Evolutionary conservation across 768 basidiomycete species (phyloP).

Genomic region (Sarcodon sp.): DNA sequence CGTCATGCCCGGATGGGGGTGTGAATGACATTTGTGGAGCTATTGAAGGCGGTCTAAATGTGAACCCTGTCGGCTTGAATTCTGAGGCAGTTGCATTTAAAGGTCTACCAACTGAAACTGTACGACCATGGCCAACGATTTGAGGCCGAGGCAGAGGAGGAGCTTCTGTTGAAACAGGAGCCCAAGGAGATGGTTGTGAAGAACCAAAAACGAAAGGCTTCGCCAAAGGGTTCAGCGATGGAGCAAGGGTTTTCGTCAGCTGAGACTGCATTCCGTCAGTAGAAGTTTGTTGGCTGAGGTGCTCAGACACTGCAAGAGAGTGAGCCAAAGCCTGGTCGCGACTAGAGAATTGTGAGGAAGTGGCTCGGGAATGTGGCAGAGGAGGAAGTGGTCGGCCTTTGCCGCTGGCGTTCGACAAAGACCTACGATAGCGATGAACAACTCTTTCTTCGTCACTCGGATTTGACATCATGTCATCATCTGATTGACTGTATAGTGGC

Average conservation of each 20-base stretch:
- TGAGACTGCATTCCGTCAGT: conserved; percentile 11
- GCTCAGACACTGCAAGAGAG: conserved; percentile 35
- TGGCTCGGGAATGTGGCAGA: conserved; percentile 50
- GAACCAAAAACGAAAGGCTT: conserved; percentile 76
- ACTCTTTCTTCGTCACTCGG: conserved; percentile 62
- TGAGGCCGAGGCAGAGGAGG: not conserved
- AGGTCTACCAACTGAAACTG: conserved; percentile 45
- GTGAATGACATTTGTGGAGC: conserved; percentile 44
- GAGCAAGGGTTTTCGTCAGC: conserved; percentile 4
- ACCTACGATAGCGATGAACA: conserved; percentile 2
- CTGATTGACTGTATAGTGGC: conserved; percentile 11
- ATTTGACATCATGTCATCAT: conserved; percentile 72
- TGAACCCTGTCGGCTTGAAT: conserved; percentile 70
- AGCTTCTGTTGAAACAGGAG: not conserved
- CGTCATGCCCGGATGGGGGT: conserved; percentile 6
- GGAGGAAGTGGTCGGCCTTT: conserved; percentile 41
- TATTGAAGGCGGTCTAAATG: conserved; percentile 59
- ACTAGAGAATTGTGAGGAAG: conserved; percentile 46
- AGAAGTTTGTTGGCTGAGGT: conserved; percentile 4
- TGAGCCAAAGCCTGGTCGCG: conserved; percentile 56
- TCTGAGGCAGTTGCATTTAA: conserved; percentile 71
- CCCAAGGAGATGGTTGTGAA: conserved; percentile 17
- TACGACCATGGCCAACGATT: conserved; percentile 19
- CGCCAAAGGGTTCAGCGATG: conserved; percentile 60
- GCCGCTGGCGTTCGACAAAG: conserved; percentile 29